Conservation (phyloP, 305 asterid genomes). For the Lippia alba region DNA sequence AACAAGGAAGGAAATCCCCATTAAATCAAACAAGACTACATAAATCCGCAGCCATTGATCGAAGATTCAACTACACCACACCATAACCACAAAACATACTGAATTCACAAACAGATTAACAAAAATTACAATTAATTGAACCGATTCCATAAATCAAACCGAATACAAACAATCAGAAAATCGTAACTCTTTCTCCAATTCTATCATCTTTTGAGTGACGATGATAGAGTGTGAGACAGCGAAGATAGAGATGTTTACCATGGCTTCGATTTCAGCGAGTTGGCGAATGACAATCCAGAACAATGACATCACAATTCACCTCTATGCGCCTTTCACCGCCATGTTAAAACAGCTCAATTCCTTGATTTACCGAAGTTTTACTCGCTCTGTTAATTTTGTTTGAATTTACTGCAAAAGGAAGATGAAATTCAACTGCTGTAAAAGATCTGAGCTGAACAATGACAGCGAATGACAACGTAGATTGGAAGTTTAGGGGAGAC, state of each 20-base stretch:
- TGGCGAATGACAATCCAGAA: conserved; percentile 51
- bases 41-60: conserved; percentile 26
- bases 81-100: not conserved
- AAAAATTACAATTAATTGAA: not conserved
- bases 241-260: conserved; percentile 43
- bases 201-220: not conserved
- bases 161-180: not conserved
- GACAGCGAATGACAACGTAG: no score
- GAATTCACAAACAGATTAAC: not conserved
- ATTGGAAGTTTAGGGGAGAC: no score
- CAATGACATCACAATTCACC: conserved; percentile 50
- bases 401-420: conserved; percentile 10
- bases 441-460: not conserved
- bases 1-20: not conserved
- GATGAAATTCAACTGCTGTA: not conserved
- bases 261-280: conserved; percentile 53
- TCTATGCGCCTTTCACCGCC: conserved; percentile 21
- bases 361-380: conserved; percentile 13
- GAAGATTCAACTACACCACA: not conserved
- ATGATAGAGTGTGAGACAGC: not conserved
- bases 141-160: not conserved
- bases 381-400: conserved; percentile 16
- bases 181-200: not conserved
- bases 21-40: not conserved
- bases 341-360: conserved; percentile 7